Conservation (phyloP, 805 yeast genomes). For the Hemisphaericaspora nanyangensis region DNA sequence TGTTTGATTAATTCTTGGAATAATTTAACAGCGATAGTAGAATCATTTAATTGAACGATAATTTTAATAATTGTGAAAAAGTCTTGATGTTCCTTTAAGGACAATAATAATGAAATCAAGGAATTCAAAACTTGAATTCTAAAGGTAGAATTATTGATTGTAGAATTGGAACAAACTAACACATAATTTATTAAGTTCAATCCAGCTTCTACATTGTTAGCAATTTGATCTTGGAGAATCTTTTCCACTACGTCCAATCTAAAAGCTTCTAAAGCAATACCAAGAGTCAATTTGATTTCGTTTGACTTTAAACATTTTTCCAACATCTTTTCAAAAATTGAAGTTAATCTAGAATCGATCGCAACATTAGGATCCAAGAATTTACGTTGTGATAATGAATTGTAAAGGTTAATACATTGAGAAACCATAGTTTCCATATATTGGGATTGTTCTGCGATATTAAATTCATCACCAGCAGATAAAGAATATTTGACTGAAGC, state of each 20-base stretch:
- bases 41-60: constrained; percentile 82
- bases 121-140: constrained; percentile 60
- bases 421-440: constrained; percentile 92
- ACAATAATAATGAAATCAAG: constrained; percentile 57
- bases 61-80: constrained; percentile 82
- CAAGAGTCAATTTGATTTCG: constrained; percentile 79
- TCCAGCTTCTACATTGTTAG: constrained; percentile 47
- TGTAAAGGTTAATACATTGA: constrained; percentile 84
- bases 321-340: constrained; percentile 84
- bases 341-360: constrained; percentile 60
- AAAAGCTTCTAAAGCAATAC: constrained; percentile 85
- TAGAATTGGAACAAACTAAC: constrained; percentile 65
- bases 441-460: constrained; percentile 73
- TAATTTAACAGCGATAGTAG: constrained; percentile 61
- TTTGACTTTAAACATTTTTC: constrained; percentile 67
- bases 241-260: constrained; percentile 75
- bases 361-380: constrained; percentile 19
- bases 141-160: constrained; percentile 61
- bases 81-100: constrained; percentile 58
- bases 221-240: constrained; percentile 44
- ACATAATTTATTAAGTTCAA: constrained; percentile 66
- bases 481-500: constrained; percentile 86
- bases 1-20: constrained; percentile 60
- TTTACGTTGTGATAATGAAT: constrained; percentile 53
- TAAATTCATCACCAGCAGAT: constrained; percentile 76